Conservation (phyloP, 202 grass and related monocot species). For the Miscanthus sacchariflorus region DNA sequence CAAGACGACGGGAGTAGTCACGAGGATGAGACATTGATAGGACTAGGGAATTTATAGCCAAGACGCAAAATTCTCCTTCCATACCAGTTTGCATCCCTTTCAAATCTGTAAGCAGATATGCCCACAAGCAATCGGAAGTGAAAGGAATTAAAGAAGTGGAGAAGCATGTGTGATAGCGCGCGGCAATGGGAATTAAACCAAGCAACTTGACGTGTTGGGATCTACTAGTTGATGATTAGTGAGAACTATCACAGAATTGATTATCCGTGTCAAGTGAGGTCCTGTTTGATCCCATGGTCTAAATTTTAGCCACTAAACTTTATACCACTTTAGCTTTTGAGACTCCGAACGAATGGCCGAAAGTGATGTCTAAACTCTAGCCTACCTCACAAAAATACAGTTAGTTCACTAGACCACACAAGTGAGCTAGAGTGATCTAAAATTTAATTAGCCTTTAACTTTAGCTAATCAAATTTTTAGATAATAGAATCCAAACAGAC, state of each 20-base stretch:
- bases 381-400: too few species aligned
- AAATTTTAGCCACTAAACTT: not conserved
- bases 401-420: too few species aligned
- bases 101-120: not conserved
- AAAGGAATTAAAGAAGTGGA: not conserved
- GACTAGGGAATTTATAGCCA: constrained; percentile 25
- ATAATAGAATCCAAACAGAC: too few species aligned
- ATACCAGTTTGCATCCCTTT: constrained; percentile 39
- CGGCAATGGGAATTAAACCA: not conserved
- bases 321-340: not conserved
- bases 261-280: not conserved
- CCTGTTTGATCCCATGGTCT: not conserved
- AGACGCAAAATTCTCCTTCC: constrained; percentile 24
- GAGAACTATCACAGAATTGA: not conserved
- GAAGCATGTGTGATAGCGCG: not conserved
- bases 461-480: too few species aligned
- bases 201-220: not conserved
- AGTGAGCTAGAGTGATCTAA: too few species aligned
- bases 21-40: constrained; percentile 37
- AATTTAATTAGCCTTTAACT: too few species aligned
- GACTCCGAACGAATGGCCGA: too few species aligned
- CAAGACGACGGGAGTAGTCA: not conserved
- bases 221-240: not conserved
- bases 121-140: not conserved
- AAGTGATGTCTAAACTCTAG: too few species aligned